Percentiles rank a stretch among this genome's conserved stretches.
These are phyloP conservation scores for Umbellularia californica DNA, from an alignment of 164 flowering plant species.

Conservation along the genomic window DNA sequence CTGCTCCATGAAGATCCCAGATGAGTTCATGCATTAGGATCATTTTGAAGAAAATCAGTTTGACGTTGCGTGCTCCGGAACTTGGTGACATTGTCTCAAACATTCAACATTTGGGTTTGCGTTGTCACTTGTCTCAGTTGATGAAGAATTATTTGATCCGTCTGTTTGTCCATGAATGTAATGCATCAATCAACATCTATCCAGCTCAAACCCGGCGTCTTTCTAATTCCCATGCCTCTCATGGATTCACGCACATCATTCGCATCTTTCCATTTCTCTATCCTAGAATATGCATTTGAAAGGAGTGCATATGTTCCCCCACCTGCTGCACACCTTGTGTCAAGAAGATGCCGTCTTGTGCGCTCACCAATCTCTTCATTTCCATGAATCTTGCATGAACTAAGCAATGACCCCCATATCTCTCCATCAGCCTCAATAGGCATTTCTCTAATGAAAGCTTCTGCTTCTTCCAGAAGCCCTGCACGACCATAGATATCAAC, in stretches of 20 bases:
- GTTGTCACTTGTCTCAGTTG: too few species aligned
- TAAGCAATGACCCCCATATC: slow-evolving; percentile 22
- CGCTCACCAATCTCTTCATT: slow-evolving; percentile 19
- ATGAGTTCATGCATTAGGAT: too few species aligned
- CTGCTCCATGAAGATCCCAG: too few species aligned
- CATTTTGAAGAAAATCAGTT: too few species aligned
- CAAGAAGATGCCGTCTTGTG: slow-evolving; percentile 15
- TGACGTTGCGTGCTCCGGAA: too few species aligned
- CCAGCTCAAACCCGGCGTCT: slow-evolving; percentile 23
- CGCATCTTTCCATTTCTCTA: slow-evolving; percentile 21
- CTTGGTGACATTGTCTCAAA: too few species aligned
- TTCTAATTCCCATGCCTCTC: slow-evolving; percentile 17
- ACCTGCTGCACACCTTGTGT: slow-evolving; percentile 15
- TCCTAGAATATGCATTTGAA: slow-evolving; percentile 17
- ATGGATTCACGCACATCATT: slow-evolving; percentile 11
- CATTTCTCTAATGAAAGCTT: slow-evolving; percentile 15
- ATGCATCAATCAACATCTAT: slow-evolving; percentile 13
- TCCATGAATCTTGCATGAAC: slow-evolving; percentile 19
- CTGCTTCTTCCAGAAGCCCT: slow-evolving; percentile 19
- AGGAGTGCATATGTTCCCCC: slow-evolving; percentile 20
- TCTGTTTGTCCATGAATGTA: too few species aligned
- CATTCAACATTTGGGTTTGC: too few species aligned
- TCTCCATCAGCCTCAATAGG: slow-evolving; percentile 18
- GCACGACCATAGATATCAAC: slow-evolving; percentile 27
- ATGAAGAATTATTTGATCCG: too few species aligned